These are phyloP conservation scores for Mastigamoeba balamuthi DNA, from an alignment of 78 protist species.

Conservation along the genomic window DNA sequence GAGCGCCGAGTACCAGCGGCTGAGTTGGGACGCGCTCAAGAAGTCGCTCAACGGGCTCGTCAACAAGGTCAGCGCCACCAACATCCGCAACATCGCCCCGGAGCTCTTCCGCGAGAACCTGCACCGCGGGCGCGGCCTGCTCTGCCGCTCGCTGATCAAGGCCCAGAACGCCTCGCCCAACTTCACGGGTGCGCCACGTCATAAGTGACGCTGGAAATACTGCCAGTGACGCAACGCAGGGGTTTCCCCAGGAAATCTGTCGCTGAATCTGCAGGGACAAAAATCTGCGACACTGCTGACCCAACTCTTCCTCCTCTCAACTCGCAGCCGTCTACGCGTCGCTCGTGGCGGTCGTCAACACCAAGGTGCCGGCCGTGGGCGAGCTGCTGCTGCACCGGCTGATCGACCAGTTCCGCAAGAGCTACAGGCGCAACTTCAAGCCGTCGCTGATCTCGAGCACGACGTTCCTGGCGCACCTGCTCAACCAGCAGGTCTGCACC, in stretches of 20 bases:
- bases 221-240: no score
- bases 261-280: no score
- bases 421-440: conserved; percentile 77
- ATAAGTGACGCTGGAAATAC: no score
- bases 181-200: no score
- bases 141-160: conserved; percentile 60
- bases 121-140: conserved; percentile 91
- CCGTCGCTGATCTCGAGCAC: conserved; percentile 17
- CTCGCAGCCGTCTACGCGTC: conserved; percentile 94
- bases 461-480: conserved; percentile 87
- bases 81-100: conserved; percentile 65
- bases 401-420: conserved; percentile 49
- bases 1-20: conserved; percentile 74
- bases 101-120: conserved; percentile 90
- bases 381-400: conserved; percentile 80
- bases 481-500: conserved; percentile 86
- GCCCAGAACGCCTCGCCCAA: conserved; percentile 78
- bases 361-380: conserved; percentile 90
- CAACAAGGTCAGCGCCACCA: conserved; percentile 82
- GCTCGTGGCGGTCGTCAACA: conserved; percentile 83
- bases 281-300: no score
- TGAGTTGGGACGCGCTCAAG: conserved; percentile 90
- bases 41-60: conserved; percentile 89
- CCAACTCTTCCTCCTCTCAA: no score
- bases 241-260: no score